Conservation (phyloP, 805 yeast genomes). For the Ogataea allantospora region DNA sequence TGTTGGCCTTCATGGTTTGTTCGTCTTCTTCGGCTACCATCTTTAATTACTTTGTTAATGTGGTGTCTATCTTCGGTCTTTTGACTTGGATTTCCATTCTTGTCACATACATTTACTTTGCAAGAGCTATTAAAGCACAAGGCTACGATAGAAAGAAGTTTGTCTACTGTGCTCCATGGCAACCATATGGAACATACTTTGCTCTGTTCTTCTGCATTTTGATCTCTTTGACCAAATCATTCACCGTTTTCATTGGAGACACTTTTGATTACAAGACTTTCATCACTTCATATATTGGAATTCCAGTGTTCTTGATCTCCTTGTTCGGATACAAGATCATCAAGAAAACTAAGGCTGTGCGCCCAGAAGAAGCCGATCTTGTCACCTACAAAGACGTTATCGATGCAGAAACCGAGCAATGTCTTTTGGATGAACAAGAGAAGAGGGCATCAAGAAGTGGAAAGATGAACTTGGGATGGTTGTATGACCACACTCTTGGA, state of each 20-base stretch:
- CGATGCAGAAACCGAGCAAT: slow-evolving; percentile 51
- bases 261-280: slow-evolving; percentile 60
- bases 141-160: slow-evolving; percentile 56
- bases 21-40: slow-evolving; percentile 54
- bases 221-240: slow-evolving; percentile 64
- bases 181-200: slow-evolving; percentile 64
- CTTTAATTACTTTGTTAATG: slow-evolving; percentile 70
- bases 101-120: slow-evolving; percentile 64
- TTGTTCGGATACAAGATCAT: slow-evolving; percentile 59
- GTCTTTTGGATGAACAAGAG: slow-evolving; percentile 19
- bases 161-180: slow-evolving; percentile 63
- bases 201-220: slow-evolving; percentile 54
- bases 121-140: slow-evolving; percentile 64
- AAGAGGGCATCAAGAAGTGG: slow-evolving; percentile 19
- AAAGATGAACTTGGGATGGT: slow-evolving; percentile 24
- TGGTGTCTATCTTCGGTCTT: slow-evolving; percentile 72
- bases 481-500: slow-evolving; percentile 32
- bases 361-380: slow-evolving; percentile 60
- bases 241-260: slow-evolving; percentile 60
- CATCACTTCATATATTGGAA: slow-evolving; percentile 76
- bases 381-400: slow-evolving; percentile 53
- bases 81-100: slow-evolving; percentile 73
- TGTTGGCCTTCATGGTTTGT: slow-evolving; percentile 69
- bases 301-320: slow-evolving; percentile 59
- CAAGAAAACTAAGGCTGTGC: slow-evolving; percentile 47